Evolutionary conservation across 148 eudicot species (phyloP).

Genomic region (Heliosperma pusillum): DNA sequence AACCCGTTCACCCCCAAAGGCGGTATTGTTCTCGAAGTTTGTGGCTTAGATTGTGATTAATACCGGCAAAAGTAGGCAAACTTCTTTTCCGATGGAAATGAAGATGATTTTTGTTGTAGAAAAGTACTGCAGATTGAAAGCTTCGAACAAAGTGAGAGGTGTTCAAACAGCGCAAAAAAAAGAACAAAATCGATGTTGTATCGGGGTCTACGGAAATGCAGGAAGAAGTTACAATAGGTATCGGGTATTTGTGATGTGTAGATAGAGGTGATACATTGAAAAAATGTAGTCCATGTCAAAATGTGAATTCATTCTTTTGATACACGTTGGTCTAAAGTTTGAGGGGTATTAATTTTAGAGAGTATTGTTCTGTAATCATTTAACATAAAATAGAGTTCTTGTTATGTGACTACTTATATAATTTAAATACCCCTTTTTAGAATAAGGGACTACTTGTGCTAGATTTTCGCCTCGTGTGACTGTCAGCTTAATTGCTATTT

Average conservation of each 20-base stretch:
- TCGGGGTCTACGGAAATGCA: neutral
- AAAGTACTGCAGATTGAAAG: neutral
- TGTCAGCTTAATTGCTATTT: too few species aligned
- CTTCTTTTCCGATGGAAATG: conserved; percentile 18
- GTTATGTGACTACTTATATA: neutral
- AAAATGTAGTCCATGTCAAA: conserved; percentile 25
- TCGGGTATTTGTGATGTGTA: conserved; percentile 29
- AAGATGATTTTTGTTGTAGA: conserved; percentile 19
- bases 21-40: conserved; percentile 77
- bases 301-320: conserved; percentile 46
- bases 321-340: conserved; percentile 31
- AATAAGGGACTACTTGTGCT: conserved; percentile 22
- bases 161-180: neutral
- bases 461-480: too few species aligned
- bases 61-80: conserved; percentile 12
- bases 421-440: conserved; percentile 4
- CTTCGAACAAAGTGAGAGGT: neutral
- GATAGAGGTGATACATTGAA: conserved; percentile 23
- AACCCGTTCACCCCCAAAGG: conserved; percentile 72
- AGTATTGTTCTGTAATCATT: conserved; percentile 36
- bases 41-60: conserved; percentile 87
- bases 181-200: neutral
- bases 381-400: conserved; percentile 25
- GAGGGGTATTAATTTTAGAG: conserved; percentile 23
- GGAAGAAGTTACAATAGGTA: conserved; percentile 8